A percentile compares a stretch with the other conserved stretches of the same genome.
Conservation (phyloP, 352 stramenopile species). For the Phytophthora meadii region DNA sequence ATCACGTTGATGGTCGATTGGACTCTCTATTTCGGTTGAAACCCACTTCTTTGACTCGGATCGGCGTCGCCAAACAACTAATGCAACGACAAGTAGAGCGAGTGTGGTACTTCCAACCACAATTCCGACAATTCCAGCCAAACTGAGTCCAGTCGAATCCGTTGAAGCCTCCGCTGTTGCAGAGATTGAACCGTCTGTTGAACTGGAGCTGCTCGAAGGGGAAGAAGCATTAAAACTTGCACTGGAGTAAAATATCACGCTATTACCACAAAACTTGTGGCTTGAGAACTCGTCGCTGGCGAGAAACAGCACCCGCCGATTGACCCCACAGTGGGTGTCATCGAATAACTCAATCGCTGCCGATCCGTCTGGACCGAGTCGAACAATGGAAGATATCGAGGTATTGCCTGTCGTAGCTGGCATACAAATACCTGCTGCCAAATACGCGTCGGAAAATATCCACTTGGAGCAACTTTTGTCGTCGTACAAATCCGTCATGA, state of each 20-base stretch:
- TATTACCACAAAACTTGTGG: constrained; percentile 4
- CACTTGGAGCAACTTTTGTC: not conserved
- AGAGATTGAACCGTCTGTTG: not conserved
- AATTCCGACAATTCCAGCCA: constrained; percentile 7
- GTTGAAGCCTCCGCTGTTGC: constrained; percentile 6
- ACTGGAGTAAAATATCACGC: constrained; percentile 15
- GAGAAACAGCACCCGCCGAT: not conserved
- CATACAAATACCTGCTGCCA: constrained; percentile 18
- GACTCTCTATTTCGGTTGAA: not conserved
- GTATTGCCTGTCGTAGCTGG: not conserved
- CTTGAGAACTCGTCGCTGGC: not conserved
- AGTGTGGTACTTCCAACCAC: constrained; percentile 9
- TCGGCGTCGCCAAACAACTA: constrained; percentile 10
- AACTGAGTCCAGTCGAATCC: constrained; percentile 9
- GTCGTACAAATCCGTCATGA: constrained; percentile 9
- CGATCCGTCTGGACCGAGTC: constrained; percentile 3
- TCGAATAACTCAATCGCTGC: constrained; percentile 9
- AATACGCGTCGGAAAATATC: not conserved
- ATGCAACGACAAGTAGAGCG: constrained; percentile 3
- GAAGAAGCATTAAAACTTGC: not conserved
- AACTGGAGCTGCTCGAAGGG: constrained; percentile 1
- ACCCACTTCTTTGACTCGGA: constrained; percentile 3
- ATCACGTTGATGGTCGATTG: constrained; percentile 13
- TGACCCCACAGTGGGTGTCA: not conserved
- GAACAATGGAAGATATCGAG: constrained; percentile 1